Evolutionary conservation across 345 rosid species (phyloP).

Genomic region (Conringia planisiliqua): DNA sequence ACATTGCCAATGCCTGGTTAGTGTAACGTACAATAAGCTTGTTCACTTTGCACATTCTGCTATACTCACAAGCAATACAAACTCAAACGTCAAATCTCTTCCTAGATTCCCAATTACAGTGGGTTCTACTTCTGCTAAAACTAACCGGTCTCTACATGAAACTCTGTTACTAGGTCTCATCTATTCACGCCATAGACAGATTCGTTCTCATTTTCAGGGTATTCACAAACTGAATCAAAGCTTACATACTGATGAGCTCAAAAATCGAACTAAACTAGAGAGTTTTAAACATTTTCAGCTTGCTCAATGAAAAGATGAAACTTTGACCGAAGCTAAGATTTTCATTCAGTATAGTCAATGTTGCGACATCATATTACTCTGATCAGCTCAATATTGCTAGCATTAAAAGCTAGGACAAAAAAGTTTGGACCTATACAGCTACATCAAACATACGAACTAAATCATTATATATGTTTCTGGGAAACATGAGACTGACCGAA

Average conservation of each 20-base stretch:
- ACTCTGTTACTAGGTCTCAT: background rate
- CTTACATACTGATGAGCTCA: background rate
- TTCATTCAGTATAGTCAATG: background rate
- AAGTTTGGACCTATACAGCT: background rate
- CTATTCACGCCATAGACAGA: background rate
- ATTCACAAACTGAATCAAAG: background rate
- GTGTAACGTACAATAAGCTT: background rate
- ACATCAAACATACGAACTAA: conserved; percentile 1
- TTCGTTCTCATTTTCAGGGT: background rate
- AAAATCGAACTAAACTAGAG: background rate
- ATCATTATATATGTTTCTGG: background rate
- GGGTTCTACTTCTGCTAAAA: background rate
- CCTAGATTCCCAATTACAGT: background rate
- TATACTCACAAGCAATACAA: background rate
- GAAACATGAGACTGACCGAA: background rate
- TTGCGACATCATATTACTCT: background rate
- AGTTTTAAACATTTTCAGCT: background rate
- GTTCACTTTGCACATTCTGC: background rate
- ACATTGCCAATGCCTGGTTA: background rate
- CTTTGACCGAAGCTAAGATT: background rate
- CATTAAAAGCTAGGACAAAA: background rate
- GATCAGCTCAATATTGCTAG: background rate
- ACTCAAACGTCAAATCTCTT: background rate
- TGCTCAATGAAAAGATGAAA: conserved; percentile 8
- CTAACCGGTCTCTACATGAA: background rate